These are phyloP conservation scores for Trametes hirsuta DNA, from an alignment of 1,284 basidiomycete genomes.

Conservation along the genomic window DNA sequence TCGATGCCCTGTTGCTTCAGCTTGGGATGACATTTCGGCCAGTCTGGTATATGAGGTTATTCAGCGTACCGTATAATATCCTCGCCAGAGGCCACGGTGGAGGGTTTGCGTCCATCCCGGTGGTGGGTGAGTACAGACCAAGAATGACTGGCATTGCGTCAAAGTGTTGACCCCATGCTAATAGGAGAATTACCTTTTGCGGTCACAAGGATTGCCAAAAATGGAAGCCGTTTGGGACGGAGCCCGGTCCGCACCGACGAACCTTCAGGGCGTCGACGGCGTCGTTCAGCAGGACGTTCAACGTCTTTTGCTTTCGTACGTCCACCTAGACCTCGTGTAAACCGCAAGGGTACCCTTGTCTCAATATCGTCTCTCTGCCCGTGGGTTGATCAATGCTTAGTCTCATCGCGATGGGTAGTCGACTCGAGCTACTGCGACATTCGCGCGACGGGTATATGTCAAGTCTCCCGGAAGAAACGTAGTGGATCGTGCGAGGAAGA, in stretches of 20 bases:
- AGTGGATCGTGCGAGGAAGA: background rate
- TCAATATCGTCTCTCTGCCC: background rate
- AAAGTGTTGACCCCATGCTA: background rate
- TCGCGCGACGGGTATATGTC: no score
- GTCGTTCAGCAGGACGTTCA: constrained; percentile 14
- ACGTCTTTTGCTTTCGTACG: constrained; percentile 20
- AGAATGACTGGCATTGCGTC: no score
- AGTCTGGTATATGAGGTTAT: no score
- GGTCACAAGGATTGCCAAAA: background rate
- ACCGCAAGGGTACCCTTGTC: background rate
- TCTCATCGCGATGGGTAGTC: no score
- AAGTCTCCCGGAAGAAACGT: background rate
- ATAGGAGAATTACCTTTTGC: background rate
- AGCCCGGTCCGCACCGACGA: constrained; percentile 21
- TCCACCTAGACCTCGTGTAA: constrained; percentile 14
- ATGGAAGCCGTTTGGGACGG: constrained; percentile 14
- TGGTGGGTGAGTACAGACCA: no score
- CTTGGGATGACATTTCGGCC: no score
- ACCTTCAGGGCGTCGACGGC: constrained; percentile 24
- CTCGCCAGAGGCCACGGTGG: no score
- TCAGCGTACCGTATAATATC: no score
- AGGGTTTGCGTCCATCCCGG: no score
- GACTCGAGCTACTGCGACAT: no score
- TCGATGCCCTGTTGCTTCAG: no score
- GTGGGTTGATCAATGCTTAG: no score